Conservation (phyloP, 2,329 filamentous ascomycete species). For the Ustulina deusta region DNA sequence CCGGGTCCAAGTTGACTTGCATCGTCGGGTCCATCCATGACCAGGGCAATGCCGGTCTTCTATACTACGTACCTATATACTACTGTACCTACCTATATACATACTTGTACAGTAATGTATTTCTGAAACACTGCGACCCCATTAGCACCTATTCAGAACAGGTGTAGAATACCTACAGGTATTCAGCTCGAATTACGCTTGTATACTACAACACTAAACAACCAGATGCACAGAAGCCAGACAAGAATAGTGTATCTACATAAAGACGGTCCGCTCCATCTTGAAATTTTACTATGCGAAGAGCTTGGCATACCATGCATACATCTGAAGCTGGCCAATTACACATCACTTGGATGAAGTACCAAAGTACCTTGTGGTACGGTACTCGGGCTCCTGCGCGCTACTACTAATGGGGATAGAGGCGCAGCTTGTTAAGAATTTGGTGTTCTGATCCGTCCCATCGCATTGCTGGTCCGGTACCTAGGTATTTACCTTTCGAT, state of each 20-base stretch:
- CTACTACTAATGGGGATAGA: slow-evolving; percentile 25
- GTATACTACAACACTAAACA: not conserved
- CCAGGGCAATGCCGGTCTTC: slow-evolving; percentile 35
- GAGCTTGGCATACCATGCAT: slow-evolving; percentile 32
- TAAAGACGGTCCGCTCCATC: slow-evolving; percentile 10
- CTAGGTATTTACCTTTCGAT: slow-evolving; percentile 23
- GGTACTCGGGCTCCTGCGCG: slow-evolving; percentile 16
- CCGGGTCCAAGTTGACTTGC: slow-evolving; percentile 33
- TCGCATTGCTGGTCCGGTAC: slow-evolving; percentile 31
- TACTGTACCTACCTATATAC: not conserved
- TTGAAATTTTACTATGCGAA: slow-evolving; percentile 21
- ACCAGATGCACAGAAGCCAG: not conserved
- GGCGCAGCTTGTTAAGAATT: slow-evolving; percentile 26
- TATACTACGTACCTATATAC: not conserved
- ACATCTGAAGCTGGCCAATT: slow-evolving; percentile 27
- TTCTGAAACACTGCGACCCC: slow-evolving; percentile 29
- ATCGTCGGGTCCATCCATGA: slow-evolving; percentile 24
- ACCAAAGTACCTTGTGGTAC: slow-evolving; percentile 26
- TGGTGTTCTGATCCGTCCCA: slow-evolving; percentile 30
- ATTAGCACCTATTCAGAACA: slow-evolving; percentile 7
- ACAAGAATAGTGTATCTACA: slow-evolving; percentile 4
- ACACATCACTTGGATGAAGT: slow-evolving; percentile 15
- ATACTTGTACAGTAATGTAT: slow-evolving; percentile 1
- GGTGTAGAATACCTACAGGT: not conserved
- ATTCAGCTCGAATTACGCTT: not conserved